phyloP scores from a whole-genome alignment of 2,329 filamentous ascomycete genomes.

The Ascochyta viciae-villosae region DNA sequence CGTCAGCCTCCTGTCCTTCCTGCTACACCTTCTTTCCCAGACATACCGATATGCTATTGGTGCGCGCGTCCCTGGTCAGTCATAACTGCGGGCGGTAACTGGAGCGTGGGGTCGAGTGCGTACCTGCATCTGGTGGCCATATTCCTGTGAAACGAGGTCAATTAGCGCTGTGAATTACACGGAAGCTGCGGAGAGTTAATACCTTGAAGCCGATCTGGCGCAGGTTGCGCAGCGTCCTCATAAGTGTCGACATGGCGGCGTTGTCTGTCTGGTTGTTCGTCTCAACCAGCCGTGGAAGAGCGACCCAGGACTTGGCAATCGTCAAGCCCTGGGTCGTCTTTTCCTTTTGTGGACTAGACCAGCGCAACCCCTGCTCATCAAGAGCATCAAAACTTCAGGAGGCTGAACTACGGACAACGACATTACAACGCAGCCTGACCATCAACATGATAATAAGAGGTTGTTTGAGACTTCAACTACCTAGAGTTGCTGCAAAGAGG shows the following conservation, averaged over 20 bases:
- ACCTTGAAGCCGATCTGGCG: conserved; percentile 90
- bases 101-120: conserved; percentile 49
- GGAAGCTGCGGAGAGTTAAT: conserved; percentile 34
- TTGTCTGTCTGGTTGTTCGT: conserved; percentile 26
- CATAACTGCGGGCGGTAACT: conserved; percentile 23
- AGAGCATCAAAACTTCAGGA: conserved; percentile 39
- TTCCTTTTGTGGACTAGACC: conserved; percentile 17
- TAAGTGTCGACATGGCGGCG: conserved; percentile 84
- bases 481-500: conserved; percentile 26
- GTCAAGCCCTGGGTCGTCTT: conserved; percentile 28
- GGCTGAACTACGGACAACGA: conserved; percentile 10
- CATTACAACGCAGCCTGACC: neutral
- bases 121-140: conserved; percentile 92
- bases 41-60: conserved; percentile 50
- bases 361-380: conserved; percentile 16
- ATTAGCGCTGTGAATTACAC: conserved; percentile 38
- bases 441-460: conserved; percentile 46
- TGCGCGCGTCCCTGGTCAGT: conserved; percentile 35
- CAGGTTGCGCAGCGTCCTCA: conserved; percentile 85
- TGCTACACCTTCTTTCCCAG: neutral
- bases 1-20: conserved; percentile 34
- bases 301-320: conserved; percentile 22
- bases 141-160: conserved; percentile 67
- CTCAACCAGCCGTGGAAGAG: conserved; percentile 27
- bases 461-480: conserved; percentile 33